These are phyloP conservation scores for Eucalyptus regnans DNA, from an alignment of 345 rosid species.

Conservation along the genomic window DNA sequence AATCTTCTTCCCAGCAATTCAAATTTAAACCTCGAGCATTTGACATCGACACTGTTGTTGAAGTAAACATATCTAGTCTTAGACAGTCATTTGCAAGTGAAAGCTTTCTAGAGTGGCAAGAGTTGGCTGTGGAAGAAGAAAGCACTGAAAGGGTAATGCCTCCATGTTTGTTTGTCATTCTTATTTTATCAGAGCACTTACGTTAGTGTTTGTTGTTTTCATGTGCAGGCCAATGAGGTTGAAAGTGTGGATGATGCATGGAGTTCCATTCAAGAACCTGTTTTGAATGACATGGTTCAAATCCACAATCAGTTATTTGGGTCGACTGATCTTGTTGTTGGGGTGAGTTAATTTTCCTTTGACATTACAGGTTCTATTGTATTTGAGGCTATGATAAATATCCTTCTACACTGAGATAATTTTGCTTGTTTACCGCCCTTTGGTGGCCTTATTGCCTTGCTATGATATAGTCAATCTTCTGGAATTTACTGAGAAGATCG, in stretches of 20 bases:
- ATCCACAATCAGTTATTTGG: slow-evolving; percentile 76
- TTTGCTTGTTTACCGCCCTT: background rate
- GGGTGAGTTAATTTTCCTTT: slow-evolving; percentile 26
- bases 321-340: slow-evolving; percentile 36
- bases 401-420: background rate
- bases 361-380: background rate
- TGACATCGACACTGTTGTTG: slow-evolving; percentile 61
- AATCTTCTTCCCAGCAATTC: slow-evolving; percentile 41
- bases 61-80: slow-evolving; percentile 54
- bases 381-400: background rate
- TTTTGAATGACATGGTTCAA: slow-evolving; percentile 32
- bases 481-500: background rate
- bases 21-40: slow-evolving; percentile 74
- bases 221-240: slow-evolving; percentile 22
- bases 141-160: slow-evolving; percentile 30
- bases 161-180: background rate
- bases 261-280: slow-evolving; percentile 47
- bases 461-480: background rate
- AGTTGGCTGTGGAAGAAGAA: slow-evolving; percentile 58
- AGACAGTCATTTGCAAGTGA: slow-evolving; percentile 42
- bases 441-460: background rate
- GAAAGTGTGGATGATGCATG: slow-evolving; percentile 58
- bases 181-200: background rate
- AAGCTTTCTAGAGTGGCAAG: slow-evolving; percentile 66
- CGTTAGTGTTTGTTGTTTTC: background rate